A percentile compares a stretch with the other conserved stretches of the same genome.
phyloP scores from a whole-genome alignment of 176 grass and related monocot species.

The Tuctoria greenei region DNA sequence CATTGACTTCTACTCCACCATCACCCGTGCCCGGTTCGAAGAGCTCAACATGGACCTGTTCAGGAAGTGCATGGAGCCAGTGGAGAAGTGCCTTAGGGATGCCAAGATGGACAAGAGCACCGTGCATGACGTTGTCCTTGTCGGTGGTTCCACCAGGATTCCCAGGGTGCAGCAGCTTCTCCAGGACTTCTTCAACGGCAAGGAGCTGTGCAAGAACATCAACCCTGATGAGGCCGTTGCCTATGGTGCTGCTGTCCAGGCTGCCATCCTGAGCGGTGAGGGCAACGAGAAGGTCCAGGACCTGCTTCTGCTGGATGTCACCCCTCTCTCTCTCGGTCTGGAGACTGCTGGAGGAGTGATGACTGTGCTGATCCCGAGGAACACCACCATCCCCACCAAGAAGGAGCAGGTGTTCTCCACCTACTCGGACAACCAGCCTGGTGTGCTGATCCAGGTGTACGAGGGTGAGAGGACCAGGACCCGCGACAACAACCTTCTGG shows the following conservation, averaged over 20 bases:
- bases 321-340: constrained; percentile 52
- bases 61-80: constrained; percentile 62
- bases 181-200: constrained; percentile 59
- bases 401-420: constrained; percentile 68
- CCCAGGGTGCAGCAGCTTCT: constrained; percentile 61
- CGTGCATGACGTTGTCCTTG: constrained; percentile 54
- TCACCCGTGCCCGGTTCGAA: constrained; percentile 58
- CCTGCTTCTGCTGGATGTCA: constrained; percentile 53
- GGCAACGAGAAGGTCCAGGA: constrained; percentile 75
- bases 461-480: constrained; percentile 64
- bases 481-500: constrained; percentile 65
- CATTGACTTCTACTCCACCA: constrained; percentile 64
- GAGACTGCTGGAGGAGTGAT: constrained; percentile 55
- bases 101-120: constrained; percentile 65
- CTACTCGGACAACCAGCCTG: constrained; percentile 58
- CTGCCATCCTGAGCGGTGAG: constrained; percentile 60
- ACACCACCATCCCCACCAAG: constrained; percentile 67
- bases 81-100: constrained; percentile 63
- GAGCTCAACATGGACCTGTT: constrained; percentile 65
- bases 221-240: constrained; percentile 58
- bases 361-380: constrained; percentile 59
- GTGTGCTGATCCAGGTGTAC: constrained; percentile 61
- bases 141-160: constrained; percentile 61
- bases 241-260: constrained; percentile 53
- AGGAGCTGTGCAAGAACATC: constrained; percentile 70